Evolutionary conservation across 495 filamentous ascomycete species (phyloP), one percentile per base, ranked within the genome.

Genomic region (Aspergillus biplanus): DNA sequence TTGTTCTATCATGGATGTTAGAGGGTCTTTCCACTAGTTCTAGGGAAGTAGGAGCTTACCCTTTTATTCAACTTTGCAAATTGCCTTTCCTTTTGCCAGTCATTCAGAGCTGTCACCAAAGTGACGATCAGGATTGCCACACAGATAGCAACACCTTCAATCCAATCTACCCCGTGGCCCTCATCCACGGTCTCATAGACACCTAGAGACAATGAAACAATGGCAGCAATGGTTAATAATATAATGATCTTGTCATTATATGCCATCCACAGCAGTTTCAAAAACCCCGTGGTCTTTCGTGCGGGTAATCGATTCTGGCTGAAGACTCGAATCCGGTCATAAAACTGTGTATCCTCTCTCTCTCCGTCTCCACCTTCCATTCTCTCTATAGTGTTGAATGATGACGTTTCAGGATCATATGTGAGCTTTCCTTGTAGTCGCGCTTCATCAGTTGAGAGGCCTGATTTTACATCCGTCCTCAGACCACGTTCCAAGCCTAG

Each of bases 201-300:
- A 18, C 90, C 90, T 53, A 92, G 75, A 37, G 84, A 88, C 55
- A 92, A 80, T 4, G 89, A 92, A 18, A 92, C 78, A 35, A 91
- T 73, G 9, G 89, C 90, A n/a, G 90, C 90, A 37, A 84, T 79
- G 12, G 89, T 90, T 56, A 92, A 77, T 16, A 92, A 75, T 16
- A 94, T 89, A 56, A 96, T 79, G 21, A 96, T 90, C 63, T 92
- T 92, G 76, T 96, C 92, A 68, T 94, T 92, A 71, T 92, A 93
- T 8, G 91, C 91, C 69, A 89, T 87, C 91, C 91, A 96, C 70
- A 93, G 88, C 37, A 94, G 66, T 67, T 87, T 83, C 63, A 89
- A 80, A 57, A 96, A 83, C 48, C 78, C 86, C 61, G 91, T 89
- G 33, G 88, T 85, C 67, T 93, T 90, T 71, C 90, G 89, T 58